Percentiles rank a stretch among this genome's conserved stretches.
phyloP scores from a whole-genome alignment of 805 yeast species.

The Isabelozyma pseudorhagii region DNA sequence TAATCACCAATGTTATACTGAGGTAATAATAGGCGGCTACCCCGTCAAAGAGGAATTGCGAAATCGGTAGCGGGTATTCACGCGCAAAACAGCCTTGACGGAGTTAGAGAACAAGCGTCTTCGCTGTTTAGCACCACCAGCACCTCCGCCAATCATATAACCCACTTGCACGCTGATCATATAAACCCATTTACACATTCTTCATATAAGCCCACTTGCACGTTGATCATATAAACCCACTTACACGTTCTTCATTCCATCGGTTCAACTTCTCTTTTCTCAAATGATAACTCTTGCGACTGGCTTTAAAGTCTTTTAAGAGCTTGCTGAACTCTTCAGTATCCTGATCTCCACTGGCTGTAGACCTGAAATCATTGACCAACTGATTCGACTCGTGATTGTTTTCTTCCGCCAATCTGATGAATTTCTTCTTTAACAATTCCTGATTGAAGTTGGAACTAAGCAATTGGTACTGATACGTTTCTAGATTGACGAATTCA shows the following conservation, averaged over 20 bases:
- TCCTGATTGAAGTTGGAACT: constrained; percentile 34
- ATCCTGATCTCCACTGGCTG: constrained; percentile 1
- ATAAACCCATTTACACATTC: constrained; percentile 33
- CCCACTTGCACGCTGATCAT: constrained; percentile 29
- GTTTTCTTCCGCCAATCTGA: constrained; percentile 17
- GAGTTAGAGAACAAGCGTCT: too few species aligned
- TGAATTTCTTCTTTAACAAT: constrained; percentile 24
- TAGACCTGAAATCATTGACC: constrained; percentile 10
- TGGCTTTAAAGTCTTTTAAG: constrained; percentile 16
- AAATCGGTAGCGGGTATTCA: too few species aligned
- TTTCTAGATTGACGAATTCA: constrained; percentile 33
- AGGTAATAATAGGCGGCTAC: too few species aligned
- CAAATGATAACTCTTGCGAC: constrained; percentile 29
- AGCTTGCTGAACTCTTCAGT: constrained; percentile 13
- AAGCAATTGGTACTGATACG: constrained; percentile 36
- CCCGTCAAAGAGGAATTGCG: too few species aligned
- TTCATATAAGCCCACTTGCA: constrained; percentile 35
- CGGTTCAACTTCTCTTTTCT: constrained; percentile 36
- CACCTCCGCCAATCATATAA: constrained; percentile 11
- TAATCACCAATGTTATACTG: too few species aligned
- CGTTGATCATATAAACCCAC: constrained; percentile 20
- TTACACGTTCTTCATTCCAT: constrained; percentile 39
- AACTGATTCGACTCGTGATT: constrained; percentile 18
- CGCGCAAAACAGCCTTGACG: too few species aligned
- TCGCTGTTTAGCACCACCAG: too few species aligned